Evolutionary conservation across 306 rosid species (phyloP).

Genomic region (Gleditsia sinensis): DNA sequence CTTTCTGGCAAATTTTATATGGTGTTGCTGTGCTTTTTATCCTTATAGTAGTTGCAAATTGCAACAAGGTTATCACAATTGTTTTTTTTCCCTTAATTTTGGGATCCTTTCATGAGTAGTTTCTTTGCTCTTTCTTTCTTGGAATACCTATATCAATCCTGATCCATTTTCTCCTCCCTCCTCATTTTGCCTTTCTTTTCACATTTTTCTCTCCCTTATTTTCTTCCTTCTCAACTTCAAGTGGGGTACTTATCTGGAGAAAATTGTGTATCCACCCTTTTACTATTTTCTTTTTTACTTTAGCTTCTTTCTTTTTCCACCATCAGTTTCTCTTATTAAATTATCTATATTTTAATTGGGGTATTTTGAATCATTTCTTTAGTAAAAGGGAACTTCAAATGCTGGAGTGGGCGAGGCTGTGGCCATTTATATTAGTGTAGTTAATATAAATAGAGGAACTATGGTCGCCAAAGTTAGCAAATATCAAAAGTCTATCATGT

Average conservation of each 20-base stretch:
- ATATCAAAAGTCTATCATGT: not conserved
- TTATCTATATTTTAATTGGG: no score
- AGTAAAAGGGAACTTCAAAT: no score
- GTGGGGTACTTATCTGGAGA: not conserved
- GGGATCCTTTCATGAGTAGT: no score
- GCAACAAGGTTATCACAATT: no score
- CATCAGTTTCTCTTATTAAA: no score
- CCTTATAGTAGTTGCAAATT: not conserved
- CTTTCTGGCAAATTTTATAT: not conserved
- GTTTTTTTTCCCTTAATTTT: not conserved
- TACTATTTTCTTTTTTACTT: not conserved
- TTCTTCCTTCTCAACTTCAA: not conserved
- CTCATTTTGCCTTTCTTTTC: not conserved
- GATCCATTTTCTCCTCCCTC: not conserved
- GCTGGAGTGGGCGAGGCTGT: no score
- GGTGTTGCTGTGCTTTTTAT: no score
- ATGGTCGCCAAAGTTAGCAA: not conserved
- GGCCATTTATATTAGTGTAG: no score
- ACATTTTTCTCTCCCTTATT: not conserved
- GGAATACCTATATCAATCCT: not conserved
- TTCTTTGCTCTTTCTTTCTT: slow-evolving; percentile 14
- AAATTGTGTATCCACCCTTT: not conserved
- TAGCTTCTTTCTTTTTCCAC: no score
- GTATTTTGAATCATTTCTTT: no score
- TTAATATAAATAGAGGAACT: not conserved